These are phyloP conservation scores for Oryza punctata DNA, from an alignment of 176 grass and related monocot species.

Conservation along the genomic window DNA sequence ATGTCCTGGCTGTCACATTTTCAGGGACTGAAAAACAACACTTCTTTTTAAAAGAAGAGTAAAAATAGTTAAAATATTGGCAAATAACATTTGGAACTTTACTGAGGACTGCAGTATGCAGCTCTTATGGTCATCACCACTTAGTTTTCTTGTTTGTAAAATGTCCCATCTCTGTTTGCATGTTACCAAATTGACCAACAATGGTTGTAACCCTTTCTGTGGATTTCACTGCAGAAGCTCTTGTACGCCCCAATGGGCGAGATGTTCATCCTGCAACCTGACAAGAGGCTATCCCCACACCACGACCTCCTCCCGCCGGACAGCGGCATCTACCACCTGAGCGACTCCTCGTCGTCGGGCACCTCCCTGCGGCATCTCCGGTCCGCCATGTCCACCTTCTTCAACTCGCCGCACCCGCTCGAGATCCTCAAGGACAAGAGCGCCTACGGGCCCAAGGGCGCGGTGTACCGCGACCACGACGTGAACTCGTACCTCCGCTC, in stretches of 20 bases:
- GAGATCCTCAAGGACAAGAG: conserved; percentile 77
- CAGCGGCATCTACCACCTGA: conserved; percentile 71
- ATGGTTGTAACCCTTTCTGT: background rate
- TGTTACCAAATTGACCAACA: background rate
- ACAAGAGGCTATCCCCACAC: conserved; percentile 70
- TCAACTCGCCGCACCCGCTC: conserved; percentile 90
- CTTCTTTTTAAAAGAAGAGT: background rate
- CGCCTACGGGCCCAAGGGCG: conserved; percentile 73
- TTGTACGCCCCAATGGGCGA: conserved; percentile 93
- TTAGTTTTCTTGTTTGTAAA: background rate
- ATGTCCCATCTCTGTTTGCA: background rate
- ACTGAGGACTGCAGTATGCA: background rate
- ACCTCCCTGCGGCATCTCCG: conserved; percentile 44
- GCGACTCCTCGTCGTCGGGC: conserved; percentile 13
- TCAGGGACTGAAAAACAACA: background rate
- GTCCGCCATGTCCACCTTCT: conserved; percentile 69
- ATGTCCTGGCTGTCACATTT: background rate
- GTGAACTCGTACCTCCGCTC: conserved; percentile 81
- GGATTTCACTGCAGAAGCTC: conserved; percentile 59
- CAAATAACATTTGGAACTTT: background rate
- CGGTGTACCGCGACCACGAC: conserved; percentile 86
- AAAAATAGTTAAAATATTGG: background rate
- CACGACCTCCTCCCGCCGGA: conserved; percentile 85
- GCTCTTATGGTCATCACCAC: background rate
- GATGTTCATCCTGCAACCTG: conserved; percentile 87